Evolutionary conservation across 2,329 filamentous ascomycete genomes (phyloP), one percentile per base, ranked within the genome.

Genomic region (Sporothrix mexicana): DNA sequence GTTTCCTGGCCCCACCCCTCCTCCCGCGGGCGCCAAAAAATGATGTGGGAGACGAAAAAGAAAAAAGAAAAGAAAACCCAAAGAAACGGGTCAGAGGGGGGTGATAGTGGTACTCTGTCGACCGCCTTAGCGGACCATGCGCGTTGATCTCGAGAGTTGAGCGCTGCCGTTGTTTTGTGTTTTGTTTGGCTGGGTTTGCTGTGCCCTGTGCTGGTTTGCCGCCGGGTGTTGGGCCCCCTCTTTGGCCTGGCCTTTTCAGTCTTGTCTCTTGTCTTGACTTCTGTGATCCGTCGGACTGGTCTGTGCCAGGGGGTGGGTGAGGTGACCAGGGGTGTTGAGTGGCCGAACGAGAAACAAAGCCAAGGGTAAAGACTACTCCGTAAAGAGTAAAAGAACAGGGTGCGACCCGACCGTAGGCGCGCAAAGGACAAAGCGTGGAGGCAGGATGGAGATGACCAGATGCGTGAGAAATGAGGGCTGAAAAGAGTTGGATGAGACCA

Each of bases 161-260:
- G n/a, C 61, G 62, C 20, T 30, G 69, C 23, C 6, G 69, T 47
- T 59, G 61, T 62, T 69, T 59, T 61, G 64, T 12, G 20, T 57
- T 71, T 66, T 72, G 70, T 74, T 74, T 74, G 73, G 73, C 70
- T 73, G 72, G 30, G 55, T 51, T 51, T 13, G 20, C 6, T 0
- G 13, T 51, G 23, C 49, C 1, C 47, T 53, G 61, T 66, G 43
- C 70, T 55, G 51, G n/a, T n/a, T 73, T 71, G 72, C 53, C 69
- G 68, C 72, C 61, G 69, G 17, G 17, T 36, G 36, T 47, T 53
- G 20, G 17, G 61, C 13, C n/a, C 45, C 30, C 30, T 3, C 17
- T 8, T 30, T 1, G 45, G 25, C 20, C 55, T 9, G 51, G 51
- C 13, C 25, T 17, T 13, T 12, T 47, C 20, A 53, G 15, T 17